Percentiles rank a stretch among this genome's conserved stretches.
Evolutionary conservation across 805 yeast species (phyloP).

Genomic region (Candida alai): DNA sequence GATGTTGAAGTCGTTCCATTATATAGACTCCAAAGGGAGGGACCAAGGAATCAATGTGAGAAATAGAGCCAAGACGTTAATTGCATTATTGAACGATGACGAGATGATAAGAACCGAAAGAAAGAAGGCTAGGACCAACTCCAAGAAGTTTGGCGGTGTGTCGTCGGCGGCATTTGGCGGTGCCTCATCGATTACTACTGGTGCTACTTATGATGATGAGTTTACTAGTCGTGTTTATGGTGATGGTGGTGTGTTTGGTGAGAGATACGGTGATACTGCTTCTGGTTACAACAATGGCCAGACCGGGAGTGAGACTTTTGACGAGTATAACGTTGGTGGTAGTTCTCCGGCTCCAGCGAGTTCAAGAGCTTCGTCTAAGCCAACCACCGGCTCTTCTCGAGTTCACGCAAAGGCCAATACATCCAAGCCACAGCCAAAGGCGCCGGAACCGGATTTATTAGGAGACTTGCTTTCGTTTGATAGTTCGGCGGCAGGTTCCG

Average conservation of each 20-base stretch:
- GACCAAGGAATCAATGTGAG: conserved; percentile 97
- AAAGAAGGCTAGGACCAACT: conserved; percentile 82
- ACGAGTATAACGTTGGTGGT: conserved; percentile 55
- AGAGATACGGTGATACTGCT: conserved; percentile 58
- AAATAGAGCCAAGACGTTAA: conserved; percentile 78
- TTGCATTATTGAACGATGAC: conserved; percentile 72
- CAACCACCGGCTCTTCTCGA: conserved; percentile 36
- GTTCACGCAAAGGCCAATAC: conserved; percentile 27
- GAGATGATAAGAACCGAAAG: conserved; percentile 74
- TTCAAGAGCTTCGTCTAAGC: conserved; percentile 24
- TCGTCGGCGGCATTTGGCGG: conserved; percentile 54
- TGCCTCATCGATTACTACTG: conserved; percentile 32
- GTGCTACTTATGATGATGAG: conserved; percentile 43
- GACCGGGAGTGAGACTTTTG: conserved; percentile 43
- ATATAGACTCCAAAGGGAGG: conserved; percentile 86
- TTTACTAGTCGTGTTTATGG: conserved; percentile 56
- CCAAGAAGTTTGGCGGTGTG: conserved; percentile 79
- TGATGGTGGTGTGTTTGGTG: conserved; percentile 69
- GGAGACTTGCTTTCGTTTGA: conserved; percentile 45
- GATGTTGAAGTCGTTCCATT: conserved; percentile 90
- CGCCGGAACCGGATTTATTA: conserved; percentile 46
- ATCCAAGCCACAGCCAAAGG: conserved; percentile 25
- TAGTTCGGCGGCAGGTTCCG: conserved; percentile 20
- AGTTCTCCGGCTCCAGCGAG: conserved; percentile 14
- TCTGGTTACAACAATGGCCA: conserved; percentile 34